Base-by-base conservation (phyloP, 2,329 filamentous ascomycete species). In the Ceratocystis eucalypticola region DNA sequence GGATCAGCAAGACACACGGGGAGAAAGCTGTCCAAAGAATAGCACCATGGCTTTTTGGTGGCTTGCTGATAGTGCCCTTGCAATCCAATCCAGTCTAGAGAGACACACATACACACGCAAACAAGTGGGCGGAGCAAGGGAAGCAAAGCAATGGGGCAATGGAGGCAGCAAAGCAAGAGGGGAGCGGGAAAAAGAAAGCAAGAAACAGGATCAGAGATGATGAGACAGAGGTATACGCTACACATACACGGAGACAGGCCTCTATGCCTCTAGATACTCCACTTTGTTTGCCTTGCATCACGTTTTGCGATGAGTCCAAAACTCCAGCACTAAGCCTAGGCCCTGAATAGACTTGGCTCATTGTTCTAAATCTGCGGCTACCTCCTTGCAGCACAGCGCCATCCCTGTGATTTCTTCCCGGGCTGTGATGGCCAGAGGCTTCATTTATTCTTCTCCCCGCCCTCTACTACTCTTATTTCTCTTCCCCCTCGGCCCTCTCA, bases 51-150 rank as follows among this genome's bases (percentile, higher is more conserved):
- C 28, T 59, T 37, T 59, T 59, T 59, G 55, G 17, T 45, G 22
- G 61, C 61, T 48, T 62, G 61, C 61, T 48, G 22, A 62, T 62
- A 62, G 41, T 62, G n/a, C 28, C 30, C n/a, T n/a, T 59, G 30
- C 55, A 59, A 59, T 59, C 55, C 25, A 59, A 33, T 30, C 30
- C 53, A 57, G 53, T 57, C 53, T 17, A 59, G 55, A 59, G n/a
- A 59, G 55, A 37, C 30, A 59, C n/a, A 7, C 7, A 17, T 33
- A 7, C 7, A 17, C 5, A 7, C 7, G n/a, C n/a, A 25, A 12
- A 59, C 30, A 15, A 37, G 28, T 25, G 55, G 28, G 15, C 17
- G 55, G n/a, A 59, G 55, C 55, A 59, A 37, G 55, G 55, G 55
- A 20, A n/a, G 8, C n/a, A 7, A 20, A 8, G 8, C n/a, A 7